Evolutionary conservation across 2,329 filamentous ascomycete genomes (phyloP), one percentile per base, ranked within the genome.

Genomic region (Colletotrichum higginsianum): DNA sequence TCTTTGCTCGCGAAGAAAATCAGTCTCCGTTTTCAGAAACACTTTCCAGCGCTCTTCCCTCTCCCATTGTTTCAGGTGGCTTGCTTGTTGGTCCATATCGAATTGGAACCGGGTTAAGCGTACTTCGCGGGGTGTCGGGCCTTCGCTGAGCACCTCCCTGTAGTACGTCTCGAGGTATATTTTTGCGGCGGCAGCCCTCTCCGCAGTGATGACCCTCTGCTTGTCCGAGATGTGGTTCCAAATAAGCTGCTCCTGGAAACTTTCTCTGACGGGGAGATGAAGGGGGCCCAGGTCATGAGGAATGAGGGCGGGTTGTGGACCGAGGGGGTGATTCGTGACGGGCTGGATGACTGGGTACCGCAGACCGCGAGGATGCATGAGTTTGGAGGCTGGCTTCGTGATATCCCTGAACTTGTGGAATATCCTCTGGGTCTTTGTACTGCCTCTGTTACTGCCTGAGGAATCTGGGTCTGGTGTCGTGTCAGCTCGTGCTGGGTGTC

Each of bases 81-180:
- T 2, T 46, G 30, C n/a, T 52, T 82, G 83, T 64, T 84, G 82
- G 73, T 89, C 88, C 12, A 98, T 84, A 38, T 90, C 87, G 11
- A 84, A 82, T 77, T 95, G 91, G 26, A 96, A 82, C 61, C 90
- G 86, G 49, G 87, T 84, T 44, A 88, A 85, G 4, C 94, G 89
- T 65, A 91, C 78, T 1, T 88, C 87, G 0, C 93, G 89, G 65
- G 90, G 86, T 4, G 87, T 88, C 7, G 35, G 42, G 9, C 49
- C 40, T 26, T 50, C 49, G 35, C 84, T 85, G 2, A 94, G 84
- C 9, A 94, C 80, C n/a, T 90, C 85, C 75, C 95, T 92, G 83
- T 93, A 98, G 76, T 95, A 90, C 0, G 91, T 94, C 80, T 98
- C 96, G 12, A 98, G 87, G 76, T 91, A 97, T 23, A 97, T 90